Conservation (phyloP, 176 grass and related monocot species). For the Aegilops longissima region DNA sequence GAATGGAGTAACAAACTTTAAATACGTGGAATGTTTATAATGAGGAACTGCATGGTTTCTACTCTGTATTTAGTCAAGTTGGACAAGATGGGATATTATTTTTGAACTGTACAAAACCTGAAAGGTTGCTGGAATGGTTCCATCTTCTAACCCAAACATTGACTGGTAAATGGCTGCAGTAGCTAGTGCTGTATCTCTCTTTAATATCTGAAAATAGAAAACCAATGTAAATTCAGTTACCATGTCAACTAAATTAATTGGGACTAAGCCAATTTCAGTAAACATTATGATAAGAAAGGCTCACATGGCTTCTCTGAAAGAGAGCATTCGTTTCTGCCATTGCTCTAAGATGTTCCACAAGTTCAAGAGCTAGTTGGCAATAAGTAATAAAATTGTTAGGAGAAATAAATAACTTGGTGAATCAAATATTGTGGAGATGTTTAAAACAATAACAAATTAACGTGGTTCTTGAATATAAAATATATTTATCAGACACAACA, state of each 20-base stretch:
- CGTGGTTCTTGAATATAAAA: not conserved
- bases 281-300: slow-evolving; percentile 14
- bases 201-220: slow-evolving; percentile 59
- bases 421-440: not conserved
- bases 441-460: not conserved
- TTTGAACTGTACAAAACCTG: slow-evolving; percentile 53
- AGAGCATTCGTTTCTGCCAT: slow-evolving; percentile 95
- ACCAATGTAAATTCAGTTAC: slow-evolving; percentile 17
- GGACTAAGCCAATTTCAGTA: not conserved
- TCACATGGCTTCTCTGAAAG: slow-evolving; percentile 76
- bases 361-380: slow-evolving; percentile 70
- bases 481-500: not conserved
- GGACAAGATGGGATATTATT: not conserved
- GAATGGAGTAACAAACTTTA: not conserved
- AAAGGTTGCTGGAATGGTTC: slow-evolving; percentile 90
- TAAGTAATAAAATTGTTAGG: slow-evolving; percentile 21
- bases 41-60: not conserved
- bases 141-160: slow-evolving; percentile 96
- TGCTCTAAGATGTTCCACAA: slow-evolving; percentile 93
- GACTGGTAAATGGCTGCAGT: slow-evolving; percentile 93
- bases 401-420: not conserved
- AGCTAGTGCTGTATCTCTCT: slow-evolving; percentile 82
- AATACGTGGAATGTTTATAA: not conserved
- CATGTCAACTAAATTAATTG: not conserved
- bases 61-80: not conserved